Evolutionary conservation across 1,284 basidiomycete species (phyloP).

Genomic region (Ganoderma lucidum): DNA sequence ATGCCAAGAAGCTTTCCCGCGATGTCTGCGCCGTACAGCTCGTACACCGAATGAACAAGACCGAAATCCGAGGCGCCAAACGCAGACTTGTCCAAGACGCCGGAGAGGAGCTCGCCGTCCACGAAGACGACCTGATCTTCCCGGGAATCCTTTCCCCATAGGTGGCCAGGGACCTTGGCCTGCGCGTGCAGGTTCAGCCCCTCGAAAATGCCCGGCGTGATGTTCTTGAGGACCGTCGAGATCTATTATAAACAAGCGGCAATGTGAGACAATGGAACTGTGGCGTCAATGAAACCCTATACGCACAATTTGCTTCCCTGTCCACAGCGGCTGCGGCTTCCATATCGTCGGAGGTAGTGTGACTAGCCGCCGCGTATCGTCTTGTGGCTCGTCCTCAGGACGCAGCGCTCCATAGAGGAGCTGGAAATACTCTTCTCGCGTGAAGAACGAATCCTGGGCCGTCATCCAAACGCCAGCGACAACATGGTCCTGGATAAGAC

Average conservation of each 20-base stretch:
- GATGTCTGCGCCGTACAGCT: conserved; percentile 92
- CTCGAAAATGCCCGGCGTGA: conserved; percentile 83
- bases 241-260: conserved; percentile 60
- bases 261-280: conserved; percentile 19
- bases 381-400: conserved; percentile 81
- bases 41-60: conserved; percentile 98
- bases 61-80: conserved; percentile 98
- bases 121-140: conserved; percentile 93
- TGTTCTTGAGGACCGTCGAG: conserved; percentile 91
- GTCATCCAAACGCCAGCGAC: conserved; percentile 99
- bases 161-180: conserved; percentile 85
- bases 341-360: conserved; percentile 93
- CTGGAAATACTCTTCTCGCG: conserved; percentile 96
- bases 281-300: conserved; percentile 5
- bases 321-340: conserved; percentile 94
- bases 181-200: conserved; percentile 90
- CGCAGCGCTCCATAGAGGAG: conserved; percentile 94
- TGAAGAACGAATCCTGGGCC: conserved; percentile 94
- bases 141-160: conserved; percentile 83
- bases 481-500: conserved; percentile 99
- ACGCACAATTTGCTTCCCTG: conserved; percentile 96
- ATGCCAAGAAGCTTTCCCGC: conserved; percentile 95
- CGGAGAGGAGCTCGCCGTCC: conserved; percentile 92
- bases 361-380: conserved; percentile 72
- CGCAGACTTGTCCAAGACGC: conserved; percentile 97